Conservation (phyloP, 2,329 filamentous ascomycete species). For the Claviceps citrina region DNA sequence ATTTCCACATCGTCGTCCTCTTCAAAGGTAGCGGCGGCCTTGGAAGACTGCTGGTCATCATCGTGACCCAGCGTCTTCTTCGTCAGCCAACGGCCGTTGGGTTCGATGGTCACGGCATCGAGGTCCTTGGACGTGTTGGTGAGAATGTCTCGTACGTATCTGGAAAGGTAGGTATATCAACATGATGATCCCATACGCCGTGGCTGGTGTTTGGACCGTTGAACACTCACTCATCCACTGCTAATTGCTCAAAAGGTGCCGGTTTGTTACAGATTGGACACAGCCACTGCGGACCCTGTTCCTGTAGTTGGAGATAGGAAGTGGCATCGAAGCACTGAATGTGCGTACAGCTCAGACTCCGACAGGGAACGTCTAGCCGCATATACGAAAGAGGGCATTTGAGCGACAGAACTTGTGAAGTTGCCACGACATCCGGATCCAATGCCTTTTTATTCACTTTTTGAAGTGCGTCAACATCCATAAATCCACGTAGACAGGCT, state of each 20-base stretch:
- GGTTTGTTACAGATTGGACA: conserved; percentile 85
- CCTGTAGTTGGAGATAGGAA: conserved; percentile 83
- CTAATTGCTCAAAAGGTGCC: conserved; percentile 65
- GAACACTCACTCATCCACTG: conserved; percentile 62
- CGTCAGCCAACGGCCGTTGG: conserved; percentile 60
- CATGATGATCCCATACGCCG: background rate
- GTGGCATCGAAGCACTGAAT: conserved; percentile 90
- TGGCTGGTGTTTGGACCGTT: no score
- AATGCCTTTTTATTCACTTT: conserved; percentile 65
- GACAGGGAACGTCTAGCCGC: conserved; percentile 64
- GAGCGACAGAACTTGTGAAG: conserved; percentile 73
- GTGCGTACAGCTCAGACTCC: conserved; percentile 67
- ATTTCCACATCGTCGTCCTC: conserved; percentile 38
- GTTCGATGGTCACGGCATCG: conserved; percentile 83
- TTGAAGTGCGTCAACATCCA: conserved; percentile 1
- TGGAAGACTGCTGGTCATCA: conserved; percentile 14
- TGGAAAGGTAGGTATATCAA: conserved; percentile 17
- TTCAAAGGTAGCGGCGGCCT: conserved; percentile 15
- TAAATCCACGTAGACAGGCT: background rate
- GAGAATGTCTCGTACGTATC: conserved; percentile 80
- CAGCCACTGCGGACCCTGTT: conserved; percentile 93
- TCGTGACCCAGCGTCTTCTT: conserved; percentile 23
- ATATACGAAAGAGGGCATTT: conserved; percentile 86
- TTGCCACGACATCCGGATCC: conserved; percentile 79
- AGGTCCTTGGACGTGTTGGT: conserved; percentile 51